Base-by-base conservation (phyloP, 2,329 filamentous ascomycete species). In the Colletotrichum viniferum region DNA sequence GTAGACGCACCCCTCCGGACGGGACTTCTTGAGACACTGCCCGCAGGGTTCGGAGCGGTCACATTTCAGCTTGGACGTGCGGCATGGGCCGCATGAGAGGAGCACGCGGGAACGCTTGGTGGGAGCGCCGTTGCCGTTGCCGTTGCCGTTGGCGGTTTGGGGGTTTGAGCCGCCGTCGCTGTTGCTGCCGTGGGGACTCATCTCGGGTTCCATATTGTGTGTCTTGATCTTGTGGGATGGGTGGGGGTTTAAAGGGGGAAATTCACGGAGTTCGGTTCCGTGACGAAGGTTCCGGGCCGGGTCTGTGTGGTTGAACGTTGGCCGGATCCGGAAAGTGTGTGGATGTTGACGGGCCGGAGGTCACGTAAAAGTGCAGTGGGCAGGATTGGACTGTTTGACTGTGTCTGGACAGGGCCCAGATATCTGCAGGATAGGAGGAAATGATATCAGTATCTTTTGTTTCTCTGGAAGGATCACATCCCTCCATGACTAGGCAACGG, bases 31-130 rank as follows among this genome's bases (percentile, higher is more conserved):
- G 48, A 85, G 78, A 78, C 89, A 91, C 81, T 90, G 88, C 13
- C 83, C 80, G 81, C 90, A 92, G 64, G 90, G 90, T 58, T 85
- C 80, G 7, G 82, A 81, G 65, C 90, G 87, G 79, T 92, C 89
- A 80, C 90, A 92, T 78, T 90, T 91, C 32, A 90, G 86, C 83
- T 91, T 91, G 52, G 88, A 90, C 69, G 78, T 74, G 65, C 89
- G 88, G 77, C 89, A 91, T 4, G 88, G 85, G 9, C 82, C 87
- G 77, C 89, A 91, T 5, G 88, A 90, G 26, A 91, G 86, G 4
- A 90, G 83, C 26, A 90, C 82, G 38, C 89, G 85, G 24, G 84
- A 85, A 30, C 89, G 86, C 79, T 89, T 90, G 43, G 77, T 43
- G 32, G 69, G 26, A 34, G 32, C n/a, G 30, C 36, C 63, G 69